Evolutionary conservation across 2,329 filamentous ascomycete genomes (phyloP), one percentile per base, ranked within the genome.

Genomic region (Thelonectria blattea): DNA sequence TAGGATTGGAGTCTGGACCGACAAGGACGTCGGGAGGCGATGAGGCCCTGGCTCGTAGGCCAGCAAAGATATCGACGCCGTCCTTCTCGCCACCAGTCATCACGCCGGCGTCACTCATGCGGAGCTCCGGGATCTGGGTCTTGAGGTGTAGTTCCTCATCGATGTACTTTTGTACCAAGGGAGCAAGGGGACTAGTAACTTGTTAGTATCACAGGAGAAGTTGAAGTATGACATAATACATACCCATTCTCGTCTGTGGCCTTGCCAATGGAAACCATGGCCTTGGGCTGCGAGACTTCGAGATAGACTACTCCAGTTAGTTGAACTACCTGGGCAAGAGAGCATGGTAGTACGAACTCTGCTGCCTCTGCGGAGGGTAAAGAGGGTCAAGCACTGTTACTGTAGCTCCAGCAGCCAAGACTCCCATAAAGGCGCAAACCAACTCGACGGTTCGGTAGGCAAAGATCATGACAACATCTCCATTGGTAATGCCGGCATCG

Each of bases 391-490:
- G 59, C 22, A 68, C 58, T 12, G 54, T 63, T 5, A 65, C 48
- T 1, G 63, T 63, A 47, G 85, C 85, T 60, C 88, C 89, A 49
- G 88, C 83, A 60, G 79, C 74, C 73, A 86, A 72, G 20, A 83
- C 84, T 63, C 93, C 93, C 91, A 97, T 96, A 51, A 93, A 88
- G 37, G 90, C 91, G 45, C 79, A 71, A 46, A 86, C 80, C 15
- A 87, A 74, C 30, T 86, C 83, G 32, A 97, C 93, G 43, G 65
- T 87, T 59, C 93, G 87, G 76, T 97, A 86, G 54, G 92, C 92
- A 73, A 89, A 97, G 65, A 95, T 91, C 91, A 97, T 96, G 70
- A 97, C 92, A 3, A 97, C 92, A 72, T 98, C 93, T 9, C 92
- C 92, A 67, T 87, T 83, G 61, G 88, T 82, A 64, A 93, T 82